A percentile compares a stretch with the other conserved stretches of the same genome.
Evolutionary conservation across 441 rosid species (phyloP).

Genomic region (Cnidoscolus chayamansa): DNA sequence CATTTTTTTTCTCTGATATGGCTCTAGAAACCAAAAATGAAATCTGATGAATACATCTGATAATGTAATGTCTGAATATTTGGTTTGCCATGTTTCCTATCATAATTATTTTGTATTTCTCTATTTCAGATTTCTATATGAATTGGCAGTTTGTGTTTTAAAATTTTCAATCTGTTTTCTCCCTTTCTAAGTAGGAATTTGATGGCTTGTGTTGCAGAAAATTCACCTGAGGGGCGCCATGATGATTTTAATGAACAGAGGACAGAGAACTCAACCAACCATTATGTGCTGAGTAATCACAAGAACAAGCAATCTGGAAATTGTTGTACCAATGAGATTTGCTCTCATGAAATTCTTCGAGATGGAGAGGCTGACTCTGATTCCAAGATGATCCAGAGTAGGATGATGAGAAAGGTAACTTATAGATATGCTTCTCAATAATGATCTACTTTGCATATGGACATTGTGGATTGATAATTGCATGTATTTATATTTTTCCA

Average conservation of each 20-base stretch:
- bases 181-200: conserved; percentile 19
- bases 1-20: background rate
- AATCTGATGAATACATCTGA: background rate
- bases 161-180: background rate
- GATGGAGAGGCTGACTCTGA: conserved; percentile 44
- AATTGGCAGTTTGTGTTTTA: background rate
- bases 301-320: conserved; percentile 38
- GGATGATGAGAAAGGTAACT: conserved; percentile 77
- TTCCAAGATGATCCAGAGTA: conserved; percentile 35
- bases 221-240: conserved; percentile 32
- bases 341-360: conserved; percentile 83
- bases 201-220: conserved; percentile 40
- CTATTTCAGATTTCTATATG: background rate
- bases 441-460: background rate
- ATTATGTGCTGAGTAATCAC: conserved; percentile 32
- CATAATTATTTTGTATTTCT: background rate
- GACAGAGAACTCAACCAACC: conserved; percentile 38
- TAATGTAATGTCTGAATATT: background rate
- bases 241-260: conserved; percentile 32
- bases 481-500: conserved; percentile 15
- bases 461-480: conserved; percentile 12
- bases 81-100: background rate
- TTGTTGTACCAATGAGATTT: conserved; percentile 61
- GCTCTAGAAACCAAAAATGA: background rate
- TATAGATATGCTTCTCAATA: conserved; percentile 5